Conservation (phyloP, 2,329 filamentous ascomycete species). For the Penicillium concentricum region DNA sequence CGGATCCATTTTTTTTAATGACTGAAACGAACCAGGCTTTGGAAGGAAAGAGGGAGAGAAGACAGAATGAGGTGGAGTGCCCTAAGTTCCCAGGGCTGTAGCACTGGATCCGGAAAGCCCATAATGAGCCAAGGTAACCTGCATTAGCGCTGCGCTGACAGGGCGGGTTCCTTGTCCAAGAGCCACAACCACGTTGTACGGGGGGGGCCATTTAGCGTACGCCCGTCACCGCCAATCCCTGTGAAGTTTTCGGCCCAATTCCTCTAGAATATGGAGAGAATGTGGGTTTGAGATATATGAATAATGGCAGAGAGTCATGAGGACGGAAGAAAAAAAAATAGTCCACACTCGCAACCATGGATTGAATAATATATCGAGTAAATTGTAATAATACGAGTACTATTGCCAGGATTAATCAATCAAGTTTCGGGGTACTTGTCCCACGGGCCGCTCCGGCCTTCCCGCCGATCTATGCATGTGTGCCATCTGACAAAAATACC, state of each 20-base stretch:
- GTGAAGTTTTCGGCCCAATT: background rate
- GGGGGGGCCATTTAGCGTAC: constrained; percentile 5
- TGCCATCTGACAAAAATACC: constrained; percentile 17
- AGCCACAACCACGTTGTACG: constrained; percentile 29
- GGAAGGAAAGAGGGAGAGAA: constrained; percentile 8
- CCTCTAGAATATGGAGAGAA: background rate
- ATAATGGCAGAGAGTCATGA: background rate
- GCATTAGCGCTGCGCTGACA: constrained; percentile 38
- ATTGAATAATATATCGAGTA: constrained; percentile 2
- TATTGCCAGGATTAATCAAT: constrained; percentile 16
- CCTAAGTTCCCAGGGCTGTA: constrained; percentile 38
- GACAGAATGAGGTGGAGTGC: constrained; percentile 22
- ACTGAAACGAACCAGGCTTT: background rate
- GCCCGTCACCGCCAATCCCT: constrained; percentile 17
- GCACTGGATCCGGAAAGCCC: constrained; percentile 33
- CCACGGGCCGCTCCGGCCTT: constrained; percentile 31
- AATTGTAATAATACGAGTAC: constrained; percentile 10
- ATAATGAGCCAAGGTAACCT: constrained; percentile 35
- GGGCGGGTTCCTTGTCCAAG: constrained; percentile 24
- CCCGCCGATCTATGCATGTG: constrained; percentile 32
- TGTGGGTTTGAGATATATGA: background rate
- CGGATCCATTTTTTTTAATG: constrained; percentile 12
- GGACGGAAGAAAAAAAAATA: background rate
- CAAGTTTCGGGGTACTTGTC: constrained; percentile 25
- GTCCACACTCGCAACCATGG: background rate